Conservation (phyloP, 2,329 filamentous ascomycete genomes). For the Apiospora hydei region DNA sequence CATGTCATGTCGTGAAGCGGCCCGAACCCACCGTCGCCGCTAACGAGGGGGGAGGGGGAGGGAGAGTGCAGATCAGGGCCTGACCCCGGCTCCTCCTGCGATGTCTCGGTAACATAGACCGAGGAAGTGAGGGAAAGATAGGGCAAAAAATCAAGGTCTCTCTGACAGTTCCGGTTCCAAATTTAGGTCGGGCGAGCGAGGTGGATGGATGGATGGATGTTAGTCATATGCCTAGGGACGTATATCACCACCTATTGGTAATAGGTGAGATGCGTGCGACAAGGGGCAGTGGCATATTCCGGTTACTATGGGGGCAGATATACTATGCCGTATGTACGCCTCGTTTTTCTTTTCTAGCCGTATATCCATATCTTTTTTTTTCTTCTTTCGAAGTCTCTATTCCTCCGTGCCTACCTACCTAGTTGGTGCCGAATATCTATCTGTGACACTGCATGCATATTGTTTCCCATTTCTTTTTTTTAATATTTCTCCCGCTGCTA, state of each 20-base stretch:
- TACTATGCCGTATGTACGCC: background rate
- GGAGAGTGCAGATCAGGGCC: background rate
- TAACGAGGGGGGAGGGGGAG: background rate
- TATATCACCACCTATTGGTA: background rate
- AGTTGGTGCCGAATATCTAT: too few relatives aligned
- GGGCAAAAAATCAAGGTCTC: too few relatives aligned
- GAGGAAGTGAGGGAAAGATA: background rate
- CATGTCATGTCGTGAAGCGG: background rate
- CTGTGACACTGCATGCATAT: too few relatives aligned
- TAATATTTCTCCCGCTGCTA: background rate
- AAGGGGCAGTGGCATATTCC: background rate
- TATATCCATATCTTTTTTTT: background rate
- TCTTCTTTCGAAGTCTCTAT: background rate
- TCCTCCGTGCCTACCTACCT: too few relatives aligned
- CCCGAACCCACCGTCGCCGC: conserved; percentile 1
- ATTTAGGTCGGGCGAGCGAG: background rate
- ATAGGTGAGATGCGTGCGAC: too few relatives aligned
- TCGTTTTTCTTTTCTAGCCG: background rate
- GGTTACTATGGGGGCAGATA: background rate
- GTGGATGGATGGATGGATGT: background rate
- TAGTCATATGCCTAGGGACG: background rate
- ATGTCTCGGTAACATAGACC: background rate
- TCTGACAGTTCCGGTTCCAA: background rate
- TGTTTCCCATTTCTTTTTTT: too few relatives aligned
- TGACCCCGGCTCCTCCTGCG: background rate